Conservation (phyloP, 352 stramenopile genomes). For the Pythium biforme region DNA sequence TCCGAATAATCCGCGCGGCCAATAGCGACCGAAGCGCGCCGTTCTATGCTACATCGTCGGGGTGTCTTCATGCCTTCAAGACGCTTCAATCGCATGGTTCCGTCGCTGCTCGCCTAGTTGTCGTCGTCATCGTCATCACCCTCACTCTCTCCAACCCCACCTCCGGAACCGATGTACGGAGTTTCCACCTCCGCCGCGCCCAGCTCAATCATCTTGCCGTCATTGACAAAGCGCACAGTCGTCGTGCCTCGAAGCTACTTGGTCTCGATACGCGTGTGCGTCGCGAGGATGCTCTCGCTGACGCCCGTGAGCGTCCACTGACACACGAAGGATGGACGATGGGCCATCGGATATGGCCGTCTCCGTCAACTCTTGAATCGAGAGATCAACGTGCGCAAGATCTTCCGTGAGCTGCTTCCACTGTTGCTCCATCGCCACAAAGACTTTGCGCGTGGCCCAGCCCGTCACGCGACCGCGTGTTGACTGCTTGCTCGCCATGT, state of each 20-base stretch:
- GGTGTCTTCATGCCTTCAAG: neutral
- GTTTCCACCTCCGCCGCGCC: neutral
- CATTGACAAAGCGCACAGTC: neutral
- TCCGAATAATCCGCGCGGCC: constrained; percentile 72
- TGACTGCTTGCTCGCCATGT: neutral
- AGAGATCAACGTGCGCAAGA: neutral
- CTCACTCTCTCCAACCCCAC: neutral
- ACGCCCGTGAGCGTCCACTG: neutral
- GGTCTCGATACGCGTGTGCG: neutral
- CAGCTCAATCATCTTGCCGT: neutral
- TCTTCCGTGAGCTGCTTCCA: neutral
- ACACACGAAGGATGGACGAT: neutral
- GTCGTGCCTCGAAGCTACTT: neutral
- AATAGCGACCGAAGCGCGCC: constrained; percentile 16
- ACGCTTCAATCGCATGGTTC: too few relatives aligned
- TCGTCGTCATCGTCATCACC: neutral
- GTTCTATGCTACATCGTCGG: constrained; percentile 2
- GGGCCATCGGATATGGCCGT: neutral
- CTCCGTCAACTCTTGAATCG: neutral
- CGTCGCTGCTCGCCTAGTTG: neutral
- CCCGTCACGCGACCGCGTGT: neutral
- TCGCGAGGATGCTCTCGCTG: neutral
- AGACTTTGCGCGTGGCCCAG: neutral
- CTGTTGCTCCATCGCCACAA: neutral
- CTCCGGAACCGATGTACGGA: neutral